These are phyloP conservation scores for Phialophora verrucosa DNA, from an alignment of 2,329 filamentous ascomycete species.

Conservation along the genomic window DNA sequence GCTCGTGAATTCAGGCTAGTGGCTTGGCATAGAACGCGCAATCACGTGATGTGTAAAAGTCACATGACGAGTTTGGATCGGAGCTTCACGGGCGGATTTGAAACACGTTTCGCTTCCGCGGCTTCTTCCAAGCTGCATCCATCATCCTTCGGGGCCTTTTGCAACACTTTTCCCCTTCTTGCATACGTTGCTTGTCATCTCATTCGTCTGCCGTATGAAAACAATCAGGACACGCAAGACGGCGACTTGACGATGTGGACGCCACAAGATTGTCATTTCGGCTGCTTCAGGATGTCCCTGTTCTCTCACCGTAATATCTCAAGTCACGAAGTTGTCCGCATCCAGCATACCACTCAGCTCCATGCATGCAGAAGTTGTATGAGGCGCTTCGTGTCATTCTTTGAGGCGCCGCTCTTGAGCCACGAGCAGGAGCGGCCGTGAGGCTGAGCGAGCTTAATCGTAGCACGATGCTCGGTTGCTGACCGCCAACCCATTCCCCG, in stretches of 20 bases:
- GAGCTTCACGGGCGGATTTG: not conserved
- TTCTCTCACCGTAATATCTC: not conserved
- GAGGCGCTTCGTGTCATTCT: not conserved
- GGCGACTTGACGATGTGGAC: not conserved
- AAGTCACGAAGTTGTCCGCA: not conserved
- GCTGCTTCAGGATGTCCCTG: not conserved
- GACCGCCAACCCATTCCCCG: not conserved
- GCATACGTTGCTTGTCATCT: not conserved
- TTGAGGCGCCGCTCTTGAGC: not conserved
- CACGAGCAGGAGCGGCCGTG: not conserved
- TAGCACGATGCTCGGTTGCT: not conserved
- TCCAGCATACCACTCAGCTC: not conserved
- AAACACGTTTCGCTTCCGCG: not conserved
- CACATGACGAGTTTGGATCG: not conserved
- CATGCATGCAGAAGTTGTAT: not conserved
- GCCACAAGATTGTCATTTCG: not conserved
- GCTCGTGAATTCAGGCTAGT: not conserved
- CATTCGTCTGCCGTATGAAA: not conserved
- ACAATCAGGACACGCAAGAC: not conserved
- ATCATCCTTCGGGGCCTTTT: not conserved
- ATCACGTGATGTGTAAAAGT: constrained; percentile 9
- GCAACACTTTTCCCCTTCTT: not conserved
- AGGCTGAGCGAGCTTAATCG: constrained; percentile 14
- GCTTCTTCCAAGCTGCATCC: not conserved
- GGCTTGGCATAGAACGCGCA: constrained; percentile 6